phyloP scores from a whole-genome alignment of 2,329 filamentous ascomycete genomes.

The Pestalotiopsis sp. region DNA sequence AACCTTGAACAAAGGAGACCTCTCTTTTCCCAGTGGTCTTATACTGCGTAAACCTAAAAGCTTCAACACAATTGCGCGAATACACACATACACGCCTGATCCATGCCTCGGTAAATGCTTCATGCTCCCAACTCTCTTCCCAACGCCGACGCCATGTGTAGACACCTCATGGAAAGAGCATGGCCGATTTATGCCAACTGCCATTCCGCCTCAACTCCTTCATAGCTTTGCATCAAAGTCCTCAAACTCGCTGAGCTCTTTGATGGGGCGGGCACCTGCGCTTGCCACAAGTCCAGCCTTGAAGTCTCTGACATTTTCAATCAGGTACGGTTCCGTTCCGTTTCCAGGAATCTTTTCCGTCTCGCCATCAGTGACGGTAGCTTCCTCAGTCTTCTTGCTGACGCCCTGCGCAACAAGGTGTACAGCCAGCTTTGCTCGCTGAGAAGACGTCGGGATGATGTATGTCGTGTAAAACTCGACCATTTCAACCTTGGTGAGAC shows the following conservation, averaged over 20 bases:
- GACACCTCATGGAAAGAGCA: background rate
- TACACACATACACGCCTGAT: background rate
- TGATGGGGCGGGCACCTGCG: conserved; percentile 70
- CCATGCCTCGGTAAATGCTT: conserved; percentile 1
- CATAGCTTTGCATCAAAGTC: conserved; percentile 82
- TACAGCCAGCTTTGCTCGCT: conserved; percentile 80
- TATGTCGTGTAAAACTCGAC: conserved; percentile 75
- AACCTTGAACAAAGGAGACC: background rate
- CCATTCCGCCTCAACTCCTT: conserved; percentile 19
- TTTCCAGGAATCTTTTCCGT: conserved; percentile 40
- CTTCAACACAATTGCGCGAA: background rate
- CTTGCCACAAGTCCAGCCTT: conserved; percentile 76
- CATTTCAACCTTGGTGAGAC: conserved; percentile 78
- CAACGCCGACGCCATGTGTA: conserved; percentile 12
- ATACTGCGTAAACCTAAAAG: conserved; percentile 7
- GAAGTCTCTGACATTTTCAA: conserved; percentile 79
- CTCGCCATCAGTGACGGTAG: conserved; percentile 36
- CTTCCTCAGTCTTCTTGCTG: conserved; percentile 41
- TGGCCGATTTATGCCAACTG: background rate
- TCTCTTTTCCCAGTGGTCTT: background rate
- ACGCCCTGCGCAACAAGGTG: conserved; percentile 77
- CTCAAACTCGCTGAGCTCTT: conserved; percentile 81
- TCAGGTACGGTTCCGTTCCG: conserved; percentile 58
- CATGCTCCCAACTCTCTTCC: background rate
- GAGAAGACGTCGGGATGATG: conserved; percentile 73